Conservation (phyloP, 2,329 filamentous ascomycete genomes). For the Penicillium paneum region DNA sequence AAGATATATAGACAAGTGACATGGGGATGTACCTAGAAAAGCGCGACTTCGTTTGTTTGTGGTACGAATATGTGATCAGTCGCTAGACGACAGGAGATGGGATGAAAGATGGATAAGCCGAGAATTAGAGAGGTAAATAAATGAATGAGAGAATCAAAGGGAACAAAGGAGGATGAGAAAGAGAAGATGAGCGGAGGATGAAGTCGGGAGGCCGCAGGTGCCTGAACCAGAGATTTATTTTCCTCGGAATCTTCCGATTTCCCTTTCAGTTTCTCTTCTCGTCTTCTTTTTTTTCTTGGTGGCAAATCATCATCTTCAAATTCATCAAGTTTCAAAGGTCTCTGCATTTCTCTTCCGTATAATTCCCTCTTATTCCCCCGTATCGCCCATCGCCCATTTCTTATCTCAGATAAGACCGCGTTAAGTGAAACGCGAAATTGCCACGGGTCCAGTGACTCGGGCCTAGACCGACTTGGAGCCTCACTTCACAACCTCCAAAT, state of each 20-base stretch:
- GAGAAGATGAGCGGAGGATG: constrained; percentile 9
- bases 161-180: not conserved
- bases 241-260: constrained; percentile 10
- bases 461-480: not conserved
- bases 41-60: not conserved
- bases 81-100: not conserved
- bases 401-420: constrained; percentile 30
- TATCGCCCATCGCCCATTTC: constrained; percentile 1
- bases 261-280: constrained; percentile 3
- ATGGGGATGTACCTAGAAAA: not conserved
- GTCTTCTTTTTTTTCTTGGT: not conserved
- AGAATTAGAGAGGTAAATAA: not conserved
- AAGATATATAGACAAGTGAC: not conserved
- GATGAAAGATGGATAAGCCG: not conserved
- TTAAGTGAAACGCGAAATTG: constrained; percentile 44
- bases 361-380: not conserved
- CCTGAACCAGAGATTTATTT: constrained; percentile 26
- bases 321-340: not conserved
- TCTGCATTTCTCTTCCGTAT: not conserved
- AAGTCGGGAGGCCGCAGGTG: constrained; percentile 10
- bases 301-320: not conserved
- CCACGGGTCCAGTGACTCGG: constrained; percentile 34
- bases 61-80: no score
- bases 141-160: not conserved
- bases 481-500: not conserved